Evolutionary conservation across 1,139 yeast genomes (phyloP).

Genomic region (Blastobotrys raffinosifermentans): DNA sequence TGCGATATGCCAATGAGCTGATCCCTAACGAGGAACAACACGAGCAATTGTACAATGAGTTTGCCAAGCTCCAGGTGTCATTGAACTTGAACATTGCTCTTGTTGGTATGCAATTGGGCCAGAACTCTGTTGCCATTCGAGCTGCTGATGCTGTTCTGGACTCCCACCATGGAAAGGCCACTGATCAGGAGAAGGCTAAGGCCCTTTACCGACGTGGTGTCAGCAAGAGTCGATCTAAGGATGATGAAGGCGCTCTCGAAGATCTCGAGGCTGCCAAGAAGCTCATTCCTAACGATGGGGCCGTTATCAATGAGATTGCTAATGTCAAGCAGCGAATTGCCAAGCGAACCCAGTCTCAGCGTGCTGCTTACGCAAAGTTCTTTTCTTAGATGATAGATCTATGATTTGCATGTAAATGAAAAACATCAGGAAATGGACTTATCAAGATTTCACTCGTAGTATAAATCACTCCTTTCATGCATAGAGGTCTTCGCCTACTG

Average conservation of each 20-base stretch:
- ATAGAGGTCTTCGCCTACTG: background rate
- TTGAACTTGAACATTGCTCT: constrained; percentile 68
- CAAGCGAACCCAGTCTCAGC: constrained; percentile 60
- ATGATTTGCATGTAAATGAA: background rate
- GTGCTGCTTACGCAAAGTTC: constrained; percentile 80
- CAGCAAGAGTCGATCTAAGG: constrained; percentile 59
- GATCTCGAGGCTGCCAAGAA: constrained; percentile 63
- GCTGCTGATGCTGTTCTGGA: constrained; percentile 65
- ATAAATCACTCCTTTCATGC: background rate
- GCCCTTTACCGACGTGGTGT: constrained; percentile 83
- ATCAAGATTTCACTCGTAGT: too few relatives aligned
- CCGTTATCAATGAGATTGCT: constrained; percentile 58
- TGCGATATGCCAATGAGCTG: constrained; percentile 61
- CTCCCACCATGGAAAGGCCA: constrained; percentile 40
- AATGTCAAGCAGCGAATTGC: constrained; percentile 53
- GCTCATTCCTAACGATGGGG: constrained; percentile 68
- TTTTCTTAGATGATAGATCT: constrained; percentile 34
- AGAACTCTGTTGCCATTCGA: constrained; percentile 49
- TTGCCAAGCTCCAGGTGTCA: constrained; percentile 46
- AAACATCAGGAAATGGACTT: too few relatives aligned
- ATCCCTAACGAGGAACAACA: constrained; percentile 47
- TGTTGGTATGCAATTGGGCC: constrained; percentile 59
- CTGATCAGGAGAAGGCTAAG: constrained; percentile 68
- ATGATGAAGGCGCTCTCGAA: constrained; percentile 64
- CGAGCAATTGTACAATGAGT: constrained; percentile 33